Base-by-base conservation (phyloP, 306 rosid genomes). In the Luffa aegyptiaca region DNA sequence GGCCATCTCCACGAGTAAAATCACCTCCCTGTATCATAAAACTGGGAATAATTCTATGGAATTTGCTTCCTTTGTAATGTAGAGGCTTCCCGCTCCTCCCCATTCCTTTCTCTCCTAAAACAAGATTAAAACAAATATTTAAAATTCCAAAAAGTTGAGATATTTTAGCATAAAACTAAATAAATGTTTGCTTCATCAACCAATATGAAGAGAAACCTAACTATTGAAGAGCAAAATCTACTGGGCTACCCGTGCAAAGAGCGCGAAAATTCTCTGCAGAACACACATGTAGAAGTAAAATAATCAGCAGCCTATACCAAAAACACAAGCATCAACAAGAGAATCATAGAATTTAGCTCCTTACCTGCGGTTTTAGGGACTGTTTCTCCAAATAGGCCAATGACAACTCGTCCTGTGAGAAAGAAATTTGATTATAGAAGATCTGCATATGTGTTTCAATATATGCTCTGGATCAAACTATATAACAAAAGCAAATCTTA, bases 21-120 rank as follows among this genome's bases (percentile, higher is more conserved):
- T 91, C 98, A 66, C 95, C 98, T 3, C 98, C 98, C 56, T 93
- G 98, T 76, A 90, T 92, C 97, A 91, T 91, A 80, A 93, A 91
- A 84, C 90, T 86, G 44, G 92, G 95, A 81, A 90, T 93, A 65
- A 91, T 90, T 81, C 97, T 86, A 71, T 93, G 98, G 88, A 93
- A 93, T 81, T 83, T 45, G 82, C 97, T 93, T 42, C 97, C 89
- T 84, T 86, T 89, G 88, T 91, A 90, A 77, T 89, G 92, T 63
- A 93, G 97, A 79, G 86, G 85, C 81, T 89, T 90, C 79, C 86
- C 83, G 64, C 90, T 88, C 68, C 51, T 83, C 63, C 97, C 98
- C 3, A 52, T 76, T 74, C 97, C 97, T 84, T 90, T 93, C 86
- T 93, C 98, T 84, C 98, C 97, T 91, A 90, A 81, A 86, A 89